These are phyloP conservation scores for Entrophospora sp. DNA, from an alignment of 192 early-diverging fungal genomes.

Conservation along the genomic window DNA sequence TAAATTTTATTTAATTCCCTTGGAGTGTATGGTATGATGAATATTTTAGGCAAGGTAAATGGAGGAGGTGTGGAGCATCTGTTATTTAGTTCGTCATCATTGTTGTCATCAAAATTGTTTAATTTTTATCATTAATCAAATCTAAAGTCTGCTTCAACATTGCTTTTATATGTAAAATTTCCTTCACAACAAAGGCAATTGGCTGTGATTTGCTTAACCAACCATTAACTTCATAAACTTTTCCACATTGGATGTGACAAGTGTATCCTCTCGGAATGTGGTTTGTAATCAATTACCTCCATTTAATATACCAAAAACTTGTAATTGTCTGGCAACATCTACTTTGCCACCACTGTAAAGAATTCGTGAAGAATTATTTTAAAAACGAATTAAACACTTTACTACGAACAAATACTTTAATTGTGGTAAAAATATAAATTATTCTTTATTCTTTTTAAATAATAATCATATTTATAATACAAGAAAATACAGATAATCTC, in stretches of 20 bases:
- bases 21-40: not conserved
- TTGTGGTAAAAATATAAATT: no score
- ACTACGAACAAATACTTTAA: no score
- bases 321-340: not conserved
- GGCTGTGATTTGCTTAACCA: not conserved
- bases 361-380: no score
- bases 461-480: no score
- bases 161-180: not conserved
- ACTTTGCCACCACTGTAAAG: not conserved
- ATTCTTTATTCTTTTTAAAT: no score
- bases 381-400: no score
- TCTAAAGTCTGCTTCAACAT: not conserved
- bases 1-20: not conserved
- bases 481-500: no score
- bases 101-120: not conserved
- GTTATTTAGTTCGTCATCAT: not conserved
- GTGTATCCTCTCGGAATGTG: not conserved
- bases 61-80: not conserved
- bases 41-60: not conserved
- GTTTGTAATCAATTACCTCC: not conserved
- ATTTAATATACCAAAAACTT: slow-evolving; percentile 16
- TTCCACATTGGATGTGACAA: not conserved
- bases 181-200: slow-evolving; percentile 4
- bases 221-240: slow-evolving; percentile 13
- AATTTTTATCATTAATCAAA: not conserved